A percentile compares a stretch with the other conserved stretches of the same genome.
Evolutionary conservation across 345 rosid genomes (phyloP).

Genomic region (Hibiscus syriacus): DNA sequence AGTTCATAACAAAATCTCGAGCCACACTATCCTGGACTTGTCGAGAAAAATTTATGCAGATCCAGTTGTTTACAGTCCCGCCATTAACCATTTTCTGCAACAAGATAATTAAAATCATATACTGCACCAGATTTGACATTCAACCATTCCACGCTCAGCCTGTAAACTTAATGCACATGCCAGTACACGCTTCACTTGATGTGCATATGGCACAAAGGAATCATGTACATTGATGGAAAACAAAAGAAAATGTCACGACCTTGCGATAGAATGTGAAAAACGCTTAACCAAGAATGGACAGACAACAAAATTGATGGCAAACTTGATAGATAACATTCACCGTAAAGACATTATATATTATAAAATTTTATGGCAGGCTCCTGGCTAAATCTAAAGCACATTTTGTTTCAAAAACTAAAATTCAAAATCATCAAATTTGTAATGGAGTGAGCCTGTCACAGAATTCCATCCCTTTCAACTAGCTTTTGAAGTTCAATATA

Average conservation of each 20-base stretch:
- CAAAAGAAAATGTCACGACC: not conserved
- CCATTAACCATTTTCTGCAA: slow-evolving; percentile 99
- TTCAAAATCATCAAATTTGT: not conserved
- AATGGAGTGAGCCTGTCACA: no score
- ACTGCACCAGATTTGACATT: not conserved
- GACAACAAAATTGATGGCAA: not conserved
- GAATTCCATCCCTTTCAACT: not conserved
- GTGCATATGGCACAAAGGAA: not conserved
- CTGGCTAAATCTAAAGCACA: not conserved
- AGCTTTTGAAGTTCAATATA: not conserved
- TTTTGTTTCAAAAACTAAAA: not conserved
- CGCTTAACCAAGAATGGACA: not conserved
- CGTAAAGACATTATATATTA: not conserved
- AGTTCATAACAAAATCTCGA: slow-evolving; percentile 80
- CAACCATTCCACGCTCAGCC: not conserved
- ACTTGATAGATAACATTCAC: not conserved
- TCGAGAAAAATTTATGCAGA: slow-evolving; percentile 88
- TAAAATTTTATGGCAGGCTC: not conserved
- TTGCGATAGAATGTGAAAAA: not conserved
- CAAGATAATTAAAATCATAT: not conserved
- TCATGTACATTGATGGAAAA: not conserved
- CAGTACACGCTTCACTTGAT: not conserved
- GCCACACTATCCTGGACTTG: slow-evolving; percentile 69
- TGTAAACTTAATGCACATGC: not conserved
- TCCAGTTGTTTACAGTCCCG: slow-evolving; percentile 82